phyloP scores from a whole-genome alignment of 345 rosid species.

The Cochlearia excelsa region DNA sequence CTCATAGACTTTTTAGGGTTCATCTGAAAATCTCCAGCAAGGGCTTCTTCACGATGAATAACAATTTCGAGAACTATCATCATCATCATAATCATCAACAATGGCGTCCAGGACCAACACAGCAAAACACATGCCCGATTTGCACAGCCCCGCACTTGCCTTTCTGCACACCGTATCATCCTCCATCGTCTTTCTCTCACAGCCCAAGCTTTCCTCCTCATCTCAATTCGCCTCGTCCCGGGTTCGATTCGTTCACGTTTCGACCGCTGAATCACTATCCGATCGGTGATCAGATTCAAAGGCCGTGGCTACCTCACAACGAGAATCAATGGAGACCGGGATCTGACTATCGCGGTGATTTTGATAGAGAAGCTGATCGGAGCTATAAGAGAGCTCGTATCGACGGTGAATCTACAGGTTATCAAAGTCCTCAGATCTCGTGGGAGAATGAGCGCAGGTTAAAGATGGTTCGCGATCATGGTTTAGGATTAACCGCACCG shows the following conservation, averaged over 20 bases:
- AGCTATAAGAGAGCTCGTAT: conserved; percentile 67
- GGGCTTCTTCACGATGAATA: conserved; percentile 17
- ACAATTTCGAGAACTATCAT: conserved; percentile 28
- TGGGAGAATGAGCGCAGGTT: conserved; percentile 70
- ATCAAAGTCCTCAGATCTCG: conserved; percentile 27
- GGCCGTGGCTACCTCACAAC: conserved; percentile 43
- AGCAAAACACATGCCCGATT: conserved; percentile 51
- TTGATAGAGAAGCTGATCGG: conserved; percentile 45
- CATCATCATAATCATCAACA: conserved; percentile 35
- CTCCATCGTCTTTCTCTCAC: conserved; percentile 39
- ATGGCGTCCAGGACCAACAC: conserved; percentile 60
- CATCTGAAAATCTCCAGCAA: too few species aligned
- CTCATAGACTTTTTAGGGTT: too few species aligned
- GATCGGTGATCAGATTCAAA: conserved; percentile 25
- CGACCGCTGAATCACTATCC: conserved; percentile 28
- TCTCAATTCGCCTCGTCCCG: conserved; percentile 41
- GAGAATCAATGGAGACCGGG: conserved; percentile 35
- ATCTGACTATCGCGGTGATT: conserved; percentile 24
- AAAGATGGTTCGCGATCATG: conserved; percentile 83
- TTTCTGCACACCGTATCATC: conserved; percentile 58
- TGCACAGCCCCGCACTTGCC: conserved; percentile 73
- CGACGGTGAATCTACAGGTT: conserved; percentile 27
- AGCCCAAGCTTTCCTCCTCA: conserved; percentile 47
- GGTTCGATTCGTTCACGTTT: conserved; percentile 40
- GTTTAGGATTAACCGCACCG: conserved; percentile 35